Percentiles rank a stretch among this genome's conserved stretches.
phyloP scores from a whole-genome alignment of 768 basidiomycete species.

The Podaxis sp. region DNA sequence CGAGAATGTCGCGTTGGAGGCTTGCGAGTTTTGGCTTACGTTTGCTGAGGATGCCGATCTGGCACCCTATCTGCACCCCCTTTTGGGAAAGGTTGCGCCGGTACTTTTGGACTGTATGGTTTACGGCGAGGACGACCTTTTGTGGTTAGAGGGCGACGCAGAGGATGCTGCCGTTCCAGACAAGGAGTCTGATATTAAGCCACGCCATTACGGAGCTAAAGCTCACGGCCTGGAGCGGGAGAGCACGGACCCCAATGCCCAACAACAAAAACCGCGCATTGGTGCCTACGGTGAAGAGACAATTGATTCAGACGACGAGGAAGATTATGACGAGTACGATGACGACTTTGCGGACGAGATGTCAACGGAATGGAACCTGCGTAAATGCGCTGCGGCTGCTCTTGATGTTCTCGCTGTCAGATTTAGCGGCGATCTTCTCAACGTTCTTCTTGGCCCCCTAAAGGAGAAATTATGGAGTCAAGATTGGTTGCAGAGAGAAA shows the following conservation, averaged over 20 bases:
- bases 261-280: slow-evolving; percentile 37
- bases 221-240: slow-evolving; percentile 85
- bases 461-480: slow-evolving; percentile 91
- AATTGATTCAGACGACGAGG: slow-evolving; percentile 82
- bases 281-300: slow-evolving; percentile 83
- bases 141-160: slow-evolving; percentile 90
- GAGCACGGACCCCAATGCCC: slow-evolving; percentile 34
- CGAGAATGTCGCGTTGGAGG: slow-evolving; percentile 94
- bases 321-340: slow-evolving; percentile 84
- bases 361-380: slow-evolving; percentile 97
- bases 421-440: slow-evolving; percentile 86
- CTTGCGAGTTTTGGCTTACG: slow-evolving; percentile 99
- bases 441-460: slow-evolving; percentile 83
- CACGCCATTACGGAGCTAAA: slow-evolving; percentile 86
- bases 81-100: slow-evolving; percentile 89
- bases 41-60: slow-evolving; percentile 96
- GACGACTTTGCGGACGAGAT: slow-evolving; percentile 96
- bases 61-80: slow-evolving; percentile 78
- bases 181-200: slow-evolving; percentile 95
- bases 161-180: slow-evolving; percentile 92
- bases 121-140: slow-evolving; percentile 93
- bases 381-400: slow-evolving; percentile 97
- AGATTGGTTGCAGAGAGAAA: slow-evolving; percentile 95
- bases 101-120: slow-evolving; percentile 97
- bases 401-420: slow-evolving; percentile 95